These are phyloP conservation scores for Arthrocladium fulminans DNA, from an alignment of 2,329 filamentous ascomycete genomes.

Conservation along the genomic window DNA sequence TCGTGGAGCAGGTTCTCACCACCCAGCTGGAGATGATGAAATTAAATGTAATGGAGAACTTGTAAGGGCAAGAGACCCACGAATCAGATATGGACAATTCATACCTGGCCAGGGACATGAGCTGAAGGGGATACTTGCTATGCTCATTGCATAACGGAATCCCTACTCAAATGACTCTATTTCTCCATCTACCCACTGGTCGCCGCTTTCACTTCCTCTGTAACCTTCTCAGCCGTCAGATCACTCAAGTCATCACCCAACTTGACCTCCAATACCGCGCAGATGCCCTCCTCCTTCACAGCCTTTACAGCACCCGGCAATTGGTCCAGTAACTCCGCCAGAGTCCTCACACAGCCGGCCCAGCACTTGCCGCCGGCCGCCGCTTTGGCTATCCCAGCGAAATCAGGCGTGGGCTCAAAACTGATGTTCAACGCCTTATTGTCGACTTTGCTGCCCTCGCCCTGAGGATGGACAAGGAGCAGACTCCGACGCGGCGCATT, in stretches of 20 bases:
- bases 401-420: constrained; percentile 58
- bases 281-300: constrained; percentile 49
- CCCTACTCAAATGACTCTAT: neutral
- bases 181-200: neutral
- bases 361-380: constrained; percentile 52
- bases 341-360: constrained; percentile 50
- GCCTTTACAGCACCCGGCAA: constrained; percentile 51
- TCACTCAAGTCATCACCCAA: constrained; percentile 5
- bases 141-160: too few relatives aligned
- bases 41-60: too few relatives aligned
- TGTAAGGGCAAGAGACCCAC: too few relatives aligned
- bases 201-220: constrained; percentile 1
- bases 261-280: constrained; percentile 51
- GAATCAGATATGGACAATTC: too few relatives aligned
- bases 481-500: constrained; percentile 55
- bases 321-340: constrained; percentile 45
- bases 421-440: constrained; percentile 60
- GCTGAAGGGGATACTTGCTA: too few relatives aligned
- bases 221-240: constrained; percentile 3
- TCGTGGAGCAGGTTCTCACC: too few relatives aligned
- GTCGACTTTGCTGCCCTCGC: constrained; percentile 51
- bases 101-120: too few relatives aligned
- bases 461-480: constrained; percentile 57
- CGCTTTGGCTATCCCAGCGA: constrained; percentile 58
- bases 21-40: too few relatives aligned